Conservation (phyloP, 2,329 filamentous ascomycete species). For the Cladophialophora yegresii region DNA sequence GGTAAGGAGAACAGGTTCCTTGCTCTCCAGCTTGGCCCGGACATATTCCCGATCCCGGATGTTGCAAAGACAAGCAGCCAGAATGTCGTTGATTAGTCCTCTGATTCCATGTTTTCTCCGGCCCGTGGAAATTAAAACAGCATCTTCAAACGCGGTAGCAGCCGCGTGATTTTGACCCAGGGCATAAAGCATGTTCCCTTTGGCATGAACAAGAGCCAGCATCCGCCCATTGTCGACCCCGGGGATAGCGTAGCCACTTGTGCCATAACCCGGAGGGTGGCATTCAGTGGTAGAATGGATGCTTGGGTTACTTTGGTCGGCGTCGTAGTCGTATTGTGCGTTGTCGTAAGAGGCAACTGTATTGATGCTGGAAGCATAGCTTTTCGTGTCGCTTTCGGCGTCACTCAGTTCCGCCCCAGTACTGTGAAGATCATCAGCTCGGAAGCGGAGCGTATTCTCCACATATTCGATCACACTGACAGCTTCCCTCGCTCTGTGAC, state of each 20-base stretch:
- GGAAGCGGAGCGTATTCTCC: slow-evolving; percentile 67
- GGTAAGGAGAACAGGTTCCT: slow-evolving; percentile 72
- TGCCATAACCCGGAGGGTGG: slow-evolving; percentile 62
- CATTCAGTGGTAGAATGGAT: slow-evolving; percentile 11
- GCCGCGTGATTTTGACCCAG: slow-evolving; percentile 78
- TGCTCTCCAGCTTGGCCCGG: slow-evolving; percentile 41
- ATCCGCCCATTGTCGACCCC: slow-evolving; percentile 89
- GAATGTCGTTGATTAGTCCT: slow-evolving; percentile 75
- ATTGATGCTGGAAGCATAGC: slow-evolving; percentile 56
- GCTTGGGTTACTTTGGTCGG: slow-evolving; percentile 36
- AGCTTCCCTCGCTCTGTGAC: slow-evolving; percentile 78
- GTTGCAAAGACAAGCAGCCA: slow-evolving; percentile 55
- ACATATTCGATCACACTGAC: slow-evolving; percentile 84
- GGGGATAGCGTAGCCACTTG: slow-evolving; percentile 81
- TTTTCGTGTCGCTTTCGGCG: slow-evolving; percentile 59
- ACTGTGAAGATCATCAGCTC: slow-evolving; percentile 52
- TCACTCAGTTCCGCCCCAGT: slow-evolving; percentile 60
- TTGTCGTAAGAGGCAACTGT: slow-evolving; percentile 57
- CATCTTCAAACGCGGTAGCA: slow-evolving; percentile 89
- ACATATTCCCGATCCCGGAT: slow-evolving; percentile 35
- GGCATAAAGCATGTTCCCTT: slow-evolving; percentile 97
- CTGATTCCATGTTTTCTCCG: slow-evolving; percentile 69
- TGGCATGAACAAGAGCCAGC: slow-evolving; percentile 90
- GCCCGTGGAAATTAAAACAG: slow-evolving; percentile 83
- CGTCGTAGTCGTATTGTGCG: slow-evolving; percentile 60